Conservation (phyloP, 495 filamentous ascomycete species). For the Polyplosphaeria fusca region DNA sequence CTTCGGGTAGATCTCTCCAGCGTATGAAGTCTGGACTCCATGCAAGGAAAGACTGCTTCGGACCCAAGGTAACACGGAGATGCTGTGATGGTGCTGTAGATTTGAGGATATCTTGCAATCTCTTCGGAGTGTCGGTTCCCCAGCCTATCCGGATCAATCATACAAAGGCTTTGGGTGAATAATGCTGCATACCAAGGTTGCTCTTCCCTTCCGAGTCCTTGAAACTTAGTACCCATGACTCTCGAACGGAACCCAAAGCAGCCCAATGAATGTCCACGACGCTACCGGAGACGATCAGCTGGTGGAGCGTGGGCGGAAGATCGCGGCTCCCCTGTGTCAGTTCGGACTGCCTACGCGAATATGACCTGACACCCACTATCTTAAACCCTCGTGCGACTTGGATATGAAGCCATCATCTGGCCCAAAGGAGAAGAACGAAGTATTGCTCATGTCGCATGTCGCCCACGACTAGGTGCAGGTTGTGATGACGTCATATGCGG, state of each 20-base stretch:
- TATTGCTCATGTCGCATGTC: constrained; percentile 21
- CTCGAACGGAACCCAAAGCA: constrained; percentile 18
- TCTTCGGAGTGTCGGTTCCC: constrained; percentile 1
- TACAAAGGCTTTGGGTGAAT: neutral
- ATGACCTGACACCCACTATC: constrained; percentile 13
- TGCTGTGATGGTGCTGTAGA: constrained; percentile 4
- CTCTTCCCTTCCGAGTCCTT: constrained; percentile 8
- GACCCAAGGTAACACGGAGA: constrained; percentile 25
- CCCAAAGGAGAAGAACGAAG: constrained; percentile 32
- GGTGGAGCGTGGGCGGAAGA: constrained; percentile 14
- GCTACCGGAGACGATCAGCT: constrained; percentile 11
- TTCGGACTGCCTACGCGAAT: neutral
- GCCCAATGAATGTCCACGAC: constrained; percentile 22
- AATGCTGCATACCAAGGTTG: constrained; percentile 18
- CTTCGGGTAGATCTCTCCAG: constrained; percentile 21
- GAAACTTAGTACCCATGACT: constrained; percentile 29
- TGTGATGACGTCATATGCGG: constrained; percentile 12
- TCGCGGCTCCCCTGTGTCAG: constrained; percentile 8
- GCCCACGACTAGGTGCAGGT: no score
- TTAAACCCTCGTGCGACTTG: constrained; percentile 17
- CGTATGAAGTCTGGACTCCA: constrained; percentile 26
- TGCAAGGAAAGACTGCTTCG: constrained; percentile 21
- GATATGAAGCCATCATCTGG: constrained; percentile 27
- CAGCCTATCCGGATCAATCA: neutral
- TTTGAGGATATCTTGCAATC: constrained; percentile 2